Evolutionary conservation across 441 rosid species (phyloP).

Genomic region (Bocquillonia castaneifolia): DNA sequence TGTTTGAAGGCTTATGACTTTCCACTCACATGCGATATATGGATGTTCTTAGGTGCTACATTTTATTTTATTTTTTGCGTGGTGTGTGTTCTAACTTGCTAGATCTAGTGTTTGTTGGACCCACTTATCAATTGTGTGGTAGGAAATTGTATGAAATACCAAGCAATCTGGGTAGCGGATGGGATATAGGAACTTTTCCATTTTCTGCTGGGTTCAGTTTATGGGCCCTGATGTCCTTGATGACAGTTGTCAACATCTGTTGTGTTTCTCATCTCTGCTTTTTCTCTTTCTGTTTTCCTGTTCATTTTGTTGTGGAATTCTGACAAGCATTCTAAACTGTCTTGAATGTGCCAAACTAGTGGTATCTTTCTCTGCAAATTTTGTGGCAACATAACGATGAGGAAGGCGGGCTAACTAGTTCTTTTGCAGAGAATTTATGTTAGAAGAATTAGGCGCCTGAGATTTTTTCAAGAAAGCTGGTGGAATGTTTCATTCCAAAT

Average conservation of each 20-base stretch:
- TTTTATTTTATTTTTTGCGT: neutral
- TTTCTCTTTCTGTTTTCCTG: conserved; percentile 15
- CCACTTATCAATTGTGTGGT: conserved; percentile 18
- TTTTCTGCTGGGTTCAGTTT: conserved; percentile 25
- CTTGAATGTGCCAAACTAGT: conserved; percentile 9
- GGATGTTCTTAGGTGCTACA: neutral
- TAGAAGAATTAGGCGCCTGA: neutral
- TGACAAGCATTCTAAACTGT: conserved; percentile 26
- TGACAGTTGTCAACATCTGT: conserved; percentile 17
- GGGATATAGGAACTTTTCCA: conserved; percentile 10
- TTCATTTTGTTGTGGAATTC: conserved; percentile 24
- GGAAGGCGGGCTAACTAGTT: neutral
- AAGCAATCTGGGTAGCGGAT: conserved; percentile 12
- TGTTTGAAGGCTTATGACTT: neutral
- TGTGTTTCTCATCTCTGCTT: conserved; percentile 15
- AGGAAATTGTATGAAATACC: conserved; percentile 12
- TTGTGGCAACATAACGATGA: conserved; percentile 13
- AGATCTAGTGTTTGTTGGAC: conserved; percentile 17
- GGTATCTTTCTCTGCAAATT: conserved; percentile 13
- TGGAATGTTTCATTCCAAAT: neutral
- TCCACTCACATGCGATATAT: neutral
- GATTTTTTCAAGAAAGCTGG: conserved; percentile 7
- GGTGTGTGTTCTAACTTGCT: neutral
- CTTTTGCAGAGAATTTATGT: conserved; percentile 18
- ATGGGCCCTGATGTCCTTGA: conserved; percentile 37